phyloP scores from a whole-genome alignment of 495 filamentous ascomycete genomes.

The Lasiosphaeria ovina region DNA sequence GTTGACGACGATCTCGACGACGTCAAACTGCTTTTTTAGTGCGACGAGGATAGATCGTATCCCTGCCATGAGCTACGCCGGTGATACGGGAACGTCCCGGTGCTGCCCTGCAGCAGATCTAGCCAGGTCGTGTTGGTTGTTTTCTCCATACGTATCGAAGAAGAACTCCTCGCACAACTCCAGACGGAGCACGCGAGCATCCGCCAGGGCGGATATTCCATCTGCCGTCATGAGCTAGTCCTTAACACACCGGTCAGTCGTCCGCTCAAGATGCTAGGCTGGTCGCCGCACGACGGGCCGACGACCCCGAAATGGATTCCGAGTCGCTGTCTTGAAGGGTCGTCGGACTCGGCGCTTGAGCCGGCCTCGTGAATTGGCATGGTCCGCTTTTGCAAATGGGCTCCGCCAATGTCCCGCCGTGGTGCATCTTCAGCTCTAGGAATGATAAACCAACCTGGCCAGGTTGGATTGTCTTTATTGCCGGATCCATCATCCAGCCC shows the following conservation, averaged over 20 bases:
- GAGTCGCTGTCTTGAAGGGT: too few relatives aligned
- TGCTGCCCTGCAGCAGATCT: neutral
- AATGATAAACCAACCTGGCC: too few relatives aligned
- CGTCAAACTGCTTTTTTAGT: neutral
- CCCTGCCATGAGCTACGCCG: neutral
- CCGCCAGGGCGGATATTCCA: neutral
- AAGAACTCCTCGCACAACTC: slow-evolving; percentile 1
- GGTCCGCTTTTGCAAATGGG: too few relatives aligned
- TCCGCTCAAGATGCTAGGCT: neutral
- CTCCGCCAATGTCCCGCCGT: too few relatives aligned
- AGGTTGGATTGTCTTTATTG: too few relatives aligned
- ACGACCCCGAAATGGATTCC: neutral
- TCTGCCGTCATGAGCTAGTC: neutral
- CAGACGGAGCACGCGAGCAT: neutral
- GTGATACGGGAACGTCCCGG: neutral
- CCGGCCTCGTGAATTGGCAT: too few relatives aligned
- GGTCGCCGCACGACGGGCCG: neutral
- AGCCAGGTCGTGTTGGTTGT: neutral
- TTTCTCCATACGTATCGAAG: slow-evolving; percentile 4
- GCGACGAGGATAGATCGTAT: neutral
- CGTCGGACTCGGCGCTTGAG: too few relatives aligned
- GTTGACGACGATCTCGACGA: neutral
- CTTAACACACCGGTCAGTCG: neutral
- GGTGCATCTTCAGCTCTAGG: too few relatives aligned
- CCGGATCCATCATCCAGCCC: too few relatives aligned